Evolutionary conservation across 225 moss, liverwort and hornwort genomes (phyloP).

Genomic region (Antitrichia curtipendula): DNA sequence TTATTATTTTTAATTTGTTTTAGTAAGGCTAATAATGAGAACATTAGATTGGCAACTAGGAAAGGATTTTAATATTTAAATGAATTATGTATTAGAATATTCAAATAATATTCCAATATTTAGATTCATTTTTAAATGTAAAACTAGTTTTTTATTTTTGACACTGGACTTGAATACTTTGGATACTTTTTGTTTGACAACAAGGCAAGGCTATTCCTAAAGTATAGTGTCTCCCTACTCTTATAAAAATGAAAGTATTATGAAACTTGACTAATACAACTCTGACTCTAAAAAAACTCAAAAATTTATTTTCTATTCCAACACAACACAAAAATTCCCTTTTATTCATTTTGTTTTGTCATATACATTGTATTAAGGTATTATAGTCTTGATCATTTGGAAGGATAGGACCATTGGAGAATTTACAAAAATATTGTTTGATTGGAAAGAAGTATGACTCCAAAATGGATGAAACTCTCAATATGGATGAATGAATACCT

Average conservation of each 20-base stretch:
- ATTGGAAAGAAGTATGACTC: accelerated
- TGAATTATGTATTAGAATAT: not conserved
- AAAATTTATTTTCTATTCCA: not conserved
- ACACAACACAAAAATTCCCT: accelerated
- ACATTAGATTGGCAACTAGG: accelerated
- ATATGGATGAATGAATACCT: too few species aligned
- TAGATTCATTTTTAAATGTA: not conserved
- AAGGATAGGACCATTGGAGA: not conserved
- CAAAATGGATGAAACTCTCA: not conserved
- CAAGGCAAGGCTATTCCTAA: not conserved
- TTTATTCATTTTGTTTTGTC: not conserved
- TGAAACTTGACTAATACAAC: not conserved
- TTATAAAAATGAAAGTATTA: not conserved
- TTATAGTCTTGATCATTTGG: not conserved
- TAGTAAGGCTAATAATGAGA: not conserved
- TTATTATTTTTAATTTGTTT: not conserved
- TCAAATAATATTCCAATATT: not conserved
- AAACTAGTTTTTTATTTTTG: not conserved
- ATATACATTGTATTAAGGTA: not conserved
- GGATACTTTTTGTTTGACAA: not conserved
- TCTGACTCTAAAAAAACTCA: accelerated
- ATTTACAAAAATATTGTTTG: not conserved
- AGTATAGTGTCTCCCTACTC: accelerated
- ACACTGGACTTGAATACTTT: not conserved
- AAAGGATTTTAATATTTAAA: not conserved